These are phyloP conservation scores for Leccinum obscurum DNA, from an alignment of 768 basidiomycete genomes.

Conservation along the genomic window DNA sequence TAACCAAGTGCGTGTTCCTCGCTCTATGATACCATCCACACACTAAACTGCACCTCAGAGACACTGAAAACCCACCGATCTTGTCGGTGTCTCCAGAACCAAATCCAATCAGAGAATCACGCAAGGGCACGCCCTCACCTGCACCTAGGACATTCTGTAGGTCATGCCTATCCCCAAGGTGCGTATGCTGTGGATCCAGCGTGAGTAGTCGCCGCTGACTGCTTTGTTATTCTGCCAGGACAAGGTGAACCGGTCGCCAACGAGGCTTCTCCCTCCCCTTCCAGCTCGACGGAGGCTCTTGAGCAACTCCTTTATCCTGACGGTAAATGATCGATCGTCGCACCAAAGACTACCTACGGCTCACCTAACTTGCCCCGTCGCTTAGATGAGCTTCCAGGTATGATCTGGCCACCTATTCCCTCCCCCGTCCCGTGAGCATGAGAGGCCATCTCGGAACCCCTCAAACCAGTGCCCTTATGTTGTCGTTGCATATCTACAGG, in stretches of 20 bases:
- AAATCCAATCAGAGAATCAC: background rate
- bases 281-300: conserved; percentile 10
- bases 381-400: conserved; percentile 8
- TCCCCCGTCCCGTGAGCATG: no score
- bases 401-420: no score
- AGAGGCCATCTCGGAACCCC: no score
- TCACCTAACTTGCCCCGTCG: background rate
- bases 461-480: conserved; percentile 45
- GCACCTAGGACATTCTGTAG: background rate
- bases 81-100: conserved; percentile 6
- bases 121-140: background rate
- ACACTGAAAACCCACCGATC: conserved; percentile 4
- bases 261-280: background rate
- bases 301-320: conserved; percentile 12
- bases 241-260: conserved; percentile 6
- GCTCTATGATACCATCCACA: background rate
- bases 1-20: conserved; percentile 8
- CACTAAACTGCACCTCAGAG: conserved; percentile 5
- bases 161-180: conserved; percentile 8
- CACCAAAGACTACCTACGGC: background rate
- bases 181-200: background rate
- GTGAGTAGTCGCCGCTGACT: background rate
- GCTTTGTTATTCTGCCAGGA: background rate
- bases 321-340: conserved; percentile 3
- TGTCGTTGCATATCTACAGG: conserved; percentile 43